Conservation (phyloP, 2,329 filamentous ascomycete species). For the Xylaria sp. region DNA sequence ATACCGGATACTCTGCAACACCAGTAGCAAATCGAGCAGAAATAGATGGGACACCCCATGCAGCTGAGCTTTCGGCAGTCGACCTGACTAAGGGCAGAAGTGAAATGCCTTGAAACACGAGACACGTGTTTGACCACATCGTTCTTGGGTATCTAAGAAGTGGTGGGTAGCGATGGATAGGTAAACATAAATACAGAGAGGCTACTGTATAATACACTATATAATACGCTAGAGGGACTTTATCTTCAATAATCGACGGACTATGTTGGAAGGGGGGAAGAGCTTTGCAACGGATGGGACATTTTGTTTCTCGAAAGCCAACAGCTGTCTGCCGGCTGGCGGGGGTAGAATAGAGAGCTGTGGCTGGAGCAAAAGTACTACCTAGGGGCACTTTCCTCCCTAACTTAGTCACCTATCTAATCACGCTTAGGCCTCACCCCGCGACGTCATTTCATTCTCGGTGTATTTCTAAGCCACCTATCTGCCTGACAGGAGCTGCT, state of each 20-base stretch:
- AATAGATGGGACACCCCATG: constrained; percentile 4
- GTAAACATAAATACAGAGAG: not conserved
- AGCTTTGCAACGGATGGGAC: no score
- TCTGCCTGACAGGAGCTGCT: not conserved
- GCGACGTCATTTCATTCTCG: constrained; percentile 20
- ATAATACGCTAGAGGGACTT: not conserved
- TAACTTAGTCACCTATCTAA: not conserved
- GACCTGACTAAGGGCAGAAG: constrained; percentile 4
- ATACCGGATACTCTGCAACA: constrained; percentile 6
- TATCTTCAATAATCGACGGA: not conserved
- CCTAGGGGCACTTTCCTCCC: not conserved
- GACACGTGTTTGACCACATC: not conserved
- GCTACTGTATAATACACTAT: not conserved
- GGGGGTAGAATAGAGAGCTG: not conserved
- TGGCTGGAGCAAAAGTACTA: constrained; percentile 14
- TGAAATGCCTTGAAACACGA: constrained; percentile 20
- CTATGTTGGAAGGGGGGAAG: no score
- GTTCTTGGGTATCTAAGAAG: not conserved
- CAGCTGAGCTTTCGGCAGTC: constrained; percentile 5
- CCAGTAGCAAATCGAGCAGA: constrained; percentile 9
- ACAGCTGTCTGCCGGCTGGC: constrained; percentile 6
- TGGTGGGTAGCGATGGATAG: not conserved
- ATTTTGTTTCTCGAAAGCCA: not conserved
- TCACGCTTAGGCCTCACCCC: constrained; percentile 22
- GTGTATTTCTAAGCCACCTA: not conserved